Percentiles rank a stretch among this genome's conserved stretches.
Conservation (phyloP, 441 rosid species). For the Omphalea diandra region DNA sequence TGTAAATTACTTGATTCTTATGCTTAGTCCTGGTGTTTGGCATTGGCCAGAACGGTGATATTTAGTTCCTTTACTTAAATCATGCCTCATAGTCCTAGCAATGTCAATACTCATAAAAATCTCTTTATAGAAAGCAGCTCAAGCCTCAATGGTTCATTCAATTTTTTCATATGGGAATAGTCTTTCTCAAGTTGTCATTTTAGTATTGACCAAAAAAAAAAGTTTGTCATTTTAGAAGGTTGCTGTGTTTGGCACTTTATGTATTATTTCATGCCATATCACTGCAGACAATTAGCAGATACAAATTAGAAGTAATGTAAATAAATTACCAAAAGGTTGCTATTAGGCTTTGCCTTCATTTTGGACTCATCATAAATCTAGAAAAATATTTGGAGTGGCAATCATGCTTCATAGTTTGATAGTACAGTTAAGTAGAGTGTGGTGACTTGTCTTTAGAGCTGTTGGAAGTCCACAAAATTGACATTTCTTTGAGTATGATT, state of each 20-base stretch:
- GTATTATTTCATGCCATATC: neutral
- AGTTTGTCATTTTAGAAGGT: neutral
- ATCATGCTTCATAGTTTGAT: neutral
- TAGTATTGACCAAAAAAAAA: no score
- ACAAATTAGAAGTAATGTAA: neutral
- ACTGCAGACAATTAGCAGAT: neutral
- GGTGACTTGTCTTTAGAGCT: neutral
- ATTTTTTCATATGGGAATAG: neutral
- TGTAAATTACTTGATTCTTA: neutral
- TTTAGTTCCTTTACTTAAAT: neutral
- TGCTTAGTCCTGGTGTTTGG: constrained; percentile 6
- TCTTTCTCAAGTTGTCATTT: neutral
- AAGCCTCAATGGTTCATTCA: neutral
- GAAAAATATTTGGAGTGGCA: neutral
- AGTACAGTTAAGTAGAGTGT: neutral
- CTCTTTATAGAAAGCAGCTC: neutral
- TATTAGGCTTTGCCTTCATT: neutral
- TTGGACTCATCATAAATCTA: neutral
- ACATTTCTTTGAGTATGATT: neutral
- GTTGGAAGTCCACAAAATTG: neutral
- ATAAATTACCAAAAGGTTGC: neutral
- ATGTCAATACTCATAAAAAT: neutral
- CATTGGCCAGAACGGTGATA: neutral
- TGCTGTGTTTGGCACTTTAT: no score
- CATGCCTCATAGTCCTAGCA: neutral